A percentile compares a stretch with the other conserved stretches of the same genome.
Evolutionary conservation across 495 filamentous ascomycete species (phyloP).

Genomic region (Friedmanniomyces simplex): DNA sequence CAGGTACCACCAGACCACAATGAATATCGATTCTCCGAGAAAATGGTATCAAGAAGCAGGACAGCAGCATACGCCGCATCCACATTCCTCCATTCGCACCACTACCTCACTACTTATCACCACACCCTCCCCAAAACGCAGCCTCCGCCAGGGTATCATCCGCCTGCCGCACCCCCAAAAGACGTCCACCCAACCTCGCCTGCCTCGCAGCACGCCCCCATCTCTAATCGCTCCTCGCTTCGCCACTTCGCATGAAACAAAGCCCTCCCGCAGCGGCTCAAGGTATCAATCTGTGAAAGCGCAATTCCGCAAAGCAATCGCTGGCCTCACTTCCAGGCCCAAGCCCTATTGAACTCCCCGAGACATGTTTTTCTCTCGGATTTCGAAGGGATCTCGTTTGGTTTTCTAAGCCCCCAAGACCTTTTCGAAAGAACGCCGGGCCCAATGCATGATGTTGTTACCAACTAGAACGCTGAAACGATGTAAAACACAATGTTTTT

Average conservation of each 20-base stretch:
- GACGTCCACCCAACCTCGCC: not conserved
- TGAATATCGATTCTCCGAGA: not conserved
- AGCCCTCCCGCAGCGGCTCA: not conserved
- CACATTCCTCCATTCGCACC: not conserved
- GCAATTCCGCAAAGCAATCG: not conserved
- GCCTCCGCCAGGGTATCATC: not conserved
- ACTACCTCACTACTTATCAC: not conserved
- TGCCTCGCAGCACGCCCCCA: not conserved
- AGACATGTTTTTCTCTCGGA: not conserved
- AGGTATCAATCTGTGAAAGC: not conserved
- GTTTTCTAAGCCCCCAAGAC: not conserved
- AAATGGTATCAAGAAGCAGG: not conserved
- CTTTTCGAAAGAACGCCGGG: not conserved
- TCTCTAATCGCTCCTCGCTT: not conserved
- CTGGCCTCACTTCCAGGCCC: not conserved
- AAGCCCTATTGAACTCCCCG: not conserved
- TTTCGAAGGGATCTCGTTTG: not conserved
- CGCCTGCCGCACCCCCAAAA: not conserved
- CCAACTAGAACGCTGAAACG: not conserved
- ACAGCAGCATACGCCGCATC: not conserved
- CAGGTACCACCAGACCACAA: no score
- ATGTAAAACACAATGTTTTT: constrained; percentile 3
- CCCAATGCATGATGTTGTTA: not conserved
- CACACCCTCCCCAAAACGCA: not conserved
- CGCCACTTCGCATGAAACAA: not conserved